Evolutionary conservation across 2,329 filamentous ascomycete species (phyloP).

Genomic region (Chaetomiaceae sp.): DNA sequence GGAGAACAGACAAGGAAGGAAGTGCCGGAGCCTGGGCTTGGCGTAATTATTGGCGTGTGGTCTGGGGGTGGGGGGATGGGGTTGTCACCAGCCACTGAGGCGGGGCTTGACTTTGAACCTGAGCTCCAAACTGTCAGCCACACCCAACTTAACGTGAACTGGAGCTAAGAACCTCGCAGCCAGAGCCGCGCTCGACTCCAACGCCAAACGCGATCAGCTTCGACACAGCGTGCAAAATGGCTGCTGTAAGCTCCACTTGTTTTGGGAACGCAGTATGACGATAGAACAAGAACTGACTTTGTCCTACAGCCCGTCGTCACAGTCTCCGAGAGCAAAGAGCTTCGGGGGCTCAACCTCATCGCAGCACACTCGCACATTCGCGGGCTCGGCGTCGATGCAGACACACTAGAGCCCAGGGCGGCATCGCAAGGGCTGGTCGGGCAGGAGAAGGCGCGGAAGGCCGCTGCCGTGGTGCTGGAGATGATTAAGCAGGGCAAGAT

Average conservation of each 20-base stretch:
- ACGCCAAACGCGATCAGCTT: conserved; percentile 1
- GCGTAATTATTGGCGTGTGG: no score
- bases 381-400: conserved; percentile 86
- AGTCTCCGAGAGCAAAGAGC: conserved; percentile 91
- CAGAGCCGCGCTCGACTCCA: conserved; percentile 5
- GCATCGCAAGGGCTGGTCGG: conserved; percentile 91
- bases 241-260: conserved; percentile 43
- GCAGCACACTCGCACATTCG: conserved; percentile 97
- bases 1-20: no score
- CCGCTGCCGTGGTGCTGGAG: conserved; percentile 90
- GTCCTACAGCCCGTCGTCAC: conserved; percentile 58
- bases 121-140: no score
- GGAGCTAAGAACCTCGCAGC: neutral
- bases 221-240: conserved; percentile 38
- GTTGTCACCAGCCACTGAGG: no score
- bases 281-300: conserved; percentile 4
- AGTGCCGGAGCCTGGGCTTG: no score
- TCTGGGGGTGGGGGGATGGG: no score
- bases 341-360: conserved; percentile 94
- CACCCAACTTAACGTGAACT: neutral
- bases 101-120: no score
- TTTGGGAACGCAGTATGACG: neutral
- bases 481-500: conserved; percentile 99
- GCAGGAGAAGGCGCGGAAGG: conserved; percentile 93
- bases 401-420: conserved; percentile 80